Conservation (phyloP, 2,329 filamentous ascomycete species). For the Leptographium procerum region DNA sequence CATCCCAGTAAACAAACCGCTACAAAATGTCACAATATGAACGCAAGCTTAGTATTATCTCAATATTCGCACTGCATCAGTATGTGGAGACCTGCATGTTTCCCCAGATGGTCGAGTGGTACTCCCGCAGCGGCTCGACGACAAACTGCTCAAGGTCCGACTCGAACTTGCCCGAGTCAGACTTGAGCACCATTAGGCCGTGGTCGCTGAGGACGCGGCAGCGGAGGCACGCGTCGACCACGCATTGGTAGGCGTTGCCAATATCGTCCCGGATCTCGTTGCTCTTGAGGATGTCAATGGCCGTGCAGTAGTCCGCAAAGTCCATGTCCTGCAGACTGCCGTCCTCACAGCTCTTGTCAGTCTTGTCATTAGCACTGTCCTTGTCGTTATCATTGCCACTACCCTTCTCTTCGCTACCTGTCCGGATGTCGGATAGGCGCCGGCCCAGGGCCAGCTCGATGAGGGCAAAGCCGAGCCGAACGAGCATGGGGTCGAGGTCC, state of each 20-base stretch:
- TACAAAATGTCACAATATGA: neutral
- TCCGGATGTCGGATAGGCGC: slow-evolving; percentile 8
- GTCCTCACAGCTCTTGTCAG: neutral
- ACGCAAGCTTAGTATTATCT: neutral
- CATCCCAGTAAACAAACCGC: neutral
- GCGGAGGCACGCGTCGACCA: slow-evolving; percentile 9
- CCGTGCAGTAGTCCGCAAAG: slow-evolving; percentile 10
- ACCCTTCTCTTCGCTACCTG: neutral
- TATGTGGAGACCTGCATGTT: slow-evolving; percentile 3
- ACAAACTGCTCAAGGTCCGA: slow-evolving; percentile 10
- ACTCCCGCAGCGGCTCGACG: slow-evolving; percentile 8
- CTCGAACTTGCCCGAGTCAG: slow-evolving; percentile 8
- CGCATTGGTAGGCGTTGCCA: slow-evolving; percentile 10
- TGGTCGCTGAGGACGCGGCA: slow-evolving; percentile 9
- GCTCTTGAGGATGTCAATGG: slow-evolving; percentile 10
- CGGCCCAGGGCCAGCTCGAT: slow-evolving; percentile 11
- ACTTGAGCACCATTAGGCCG: slow-evolving; percentile 7
- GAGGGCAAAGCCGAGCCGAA: slow-evolving; percentile 12
- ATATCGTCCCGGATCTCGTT: slow-evolving; percentile 12
- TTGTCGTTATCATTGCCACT: neutral
- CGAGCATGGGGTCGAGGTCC: slow-evolving; percentile 12
- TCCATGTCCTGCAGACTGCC: slow-evolving; percentile 4
- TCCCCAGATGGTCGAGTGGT: slow-evolving; percentile 10
- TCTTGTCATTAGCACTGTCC: too few relatives aligned
- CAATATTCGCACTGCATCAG: neutral